Percentiles rank a stretch among this genome's conserved stretches.
Evolutionary conservation across 2,329 filamentous ascomycete species (phyloP).

Genomic region (Hypoxylon sp.): DNA sequence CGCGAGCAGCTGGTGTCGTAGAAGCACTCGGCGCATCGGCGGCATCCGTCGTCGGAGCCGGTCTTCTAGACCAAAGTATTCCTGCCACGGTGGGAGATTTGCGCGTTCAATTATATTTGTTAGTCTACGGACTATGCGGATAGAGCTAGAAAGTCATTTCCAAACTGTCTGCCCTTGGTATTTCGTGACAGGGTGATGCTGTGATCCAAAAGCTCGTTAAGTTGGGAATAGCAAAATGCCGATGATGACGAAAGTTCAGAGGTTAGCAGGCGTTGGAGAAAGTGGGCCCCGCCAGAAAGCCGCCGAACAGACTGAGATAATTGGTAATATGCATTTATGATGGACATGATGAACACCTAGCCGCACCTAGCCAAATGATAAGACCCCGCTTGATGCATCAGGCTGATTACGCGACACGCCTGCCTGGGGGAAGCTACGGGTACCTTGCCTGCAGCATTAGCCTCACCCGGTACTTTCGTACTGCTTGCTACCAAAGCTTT

Average conservation of each 20-base stretch:
- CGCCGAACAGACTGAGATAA: constrained; percentile 8
- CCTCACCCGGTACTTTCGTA: constrained; percentile 23
- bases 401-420: constrained; percentile 55
- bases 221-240: neutral
- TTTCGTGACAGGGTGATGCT: neutral
- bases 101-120: constrained; percentile 17
- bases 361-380: neutral
- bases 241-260: constrained; percentile 37
- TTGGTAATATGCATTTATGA: constrained; percentile 25
- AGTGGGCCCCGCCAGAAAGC: constrained; percentile 1
- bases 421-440: constrained; percentile 41
- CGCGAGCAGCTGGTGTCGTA: constrained; percentile 42
- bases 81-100: constrained; percentile 62
- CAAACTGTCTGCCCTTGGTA: constrained; percentile 7
- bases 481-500: constrained; percentile 25
- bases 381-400: constrained; percentile 45
- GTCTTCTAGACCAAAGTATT: constrained; percentile 63
- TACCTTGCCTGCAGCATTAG: constrained; percentile 41
- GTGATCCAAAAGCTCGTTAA: constrained; percentile 8
- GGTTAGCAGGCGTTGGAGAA: constrained; percentile 13
- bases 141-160: constrained; percentile 26
- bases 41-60: constrained; percentile 59
- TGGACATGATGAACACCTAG: neutral
- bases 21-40: constrained; percentile 49
- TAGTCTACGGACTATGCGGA: constrained; percentile 24